These are phyloP conservation scores for Solanum neorickii DNA, from an alignment of 257 asterid species.

Conservation along the genomic window DNA sequence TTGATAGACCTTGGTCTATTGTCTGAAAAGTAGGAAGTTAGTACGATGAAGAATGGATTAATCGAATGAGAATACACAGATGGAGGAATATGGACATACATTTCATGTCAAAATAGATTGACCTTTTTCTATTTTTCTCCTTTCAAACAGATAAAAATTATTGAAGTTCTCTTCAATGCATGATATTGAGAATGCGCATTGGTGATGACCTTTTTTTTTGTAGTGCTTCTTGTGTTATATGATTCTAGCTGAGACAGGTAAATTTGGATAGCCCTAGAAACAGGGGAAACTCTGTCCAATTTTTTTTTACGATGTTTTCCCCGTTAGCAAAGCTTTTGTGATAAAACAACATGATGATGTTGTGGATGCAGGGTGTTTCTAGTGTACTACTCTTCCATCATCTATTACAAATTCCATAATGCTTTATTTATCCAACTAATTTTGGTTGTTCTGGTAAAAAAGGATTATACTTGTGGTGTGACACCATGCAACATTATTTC, in stretches of 20 bases:
- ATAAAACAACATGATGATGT: background rate
- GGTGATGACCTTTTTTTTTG: too few species aligned
- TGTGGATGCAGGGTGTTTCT: background rate
- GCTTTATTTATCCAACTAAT: background rate
- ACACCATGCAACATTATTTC: background rate
- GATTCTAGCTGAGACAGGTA: background rate
- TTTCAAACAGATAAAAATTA: too few species aligned
- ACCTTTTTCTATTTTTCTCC: too few species aligned
- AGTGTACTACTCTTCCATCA: background rate
- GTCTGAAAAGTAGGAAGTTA: background rate
- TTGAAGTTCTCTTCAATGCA: too few species aligned
- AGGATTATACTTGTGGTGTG: background rate
- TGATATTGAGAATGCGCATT: too few species aligned
- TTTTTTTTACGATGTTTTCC: background rate
- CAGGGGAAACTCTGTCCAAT: background rate
- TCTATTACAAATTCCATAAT: background rate
- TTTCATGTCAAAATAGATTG: too few species aligned
- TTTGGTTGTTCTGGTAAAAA: background rate
- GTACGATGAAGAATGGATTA: too few species aligned
- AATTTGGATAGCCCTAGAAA: background rate
- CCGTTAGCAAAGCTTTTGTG: background rate
- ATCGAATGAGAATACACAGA: too few species aligned
- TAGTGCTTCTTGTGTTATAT: background rate
- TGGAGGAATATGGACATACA: too few species aligned
- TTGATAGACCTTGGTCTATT: background rate